Evolutionary conservation across 352 stramenopile species (phyloP), one percentile per base, ranked within the genome.

Genomic region (Phytophthora sansomeana): DNA sequence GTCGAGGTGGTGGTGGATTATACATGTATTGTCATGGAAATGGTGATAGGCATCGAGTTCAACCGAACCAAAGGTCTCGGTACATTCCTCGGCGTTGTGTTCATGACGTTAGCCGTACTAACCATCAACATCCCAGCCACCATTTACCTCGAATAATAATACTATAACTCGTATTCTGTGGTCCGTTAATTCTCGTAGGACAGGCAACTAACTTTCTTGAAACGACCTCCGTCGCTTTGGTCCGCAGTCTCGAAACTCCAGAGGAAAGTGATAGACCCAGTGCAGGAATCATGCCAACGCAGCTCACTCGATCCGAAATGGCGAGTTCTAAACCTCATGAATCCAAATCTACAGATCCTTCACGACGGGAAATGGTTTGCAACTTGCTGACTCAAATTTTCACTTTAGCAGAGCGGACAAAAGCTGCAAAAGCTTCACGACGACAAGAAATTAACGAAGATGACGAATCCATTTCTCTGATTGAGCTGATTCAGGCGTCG

Each of bases 401-500:
- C 43, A 42, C 58, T 1, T 47, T 69, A 1, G 83, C 78, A 0
- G 65, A 83, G 60, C 69, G 65, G 13, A 62, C 58, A 13, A 60
- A 58, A 54, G 63, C 58, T 30, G 41, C 56, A 5, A 70, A 66
- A 30, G 3, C 16, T 35, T 46, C 47, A 36, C 67, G 35, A 17
- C 43, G 35, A 39, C 11, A 55, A 8, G 19, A 11, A 38, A 9
- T 33, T 21, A 29, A 11, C 14, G 41, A 52, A 19, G 26, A 48
- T 9, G 35, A 55, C 14, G 33, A 66, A 3, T 54, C 77, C 7
- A 52, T 91, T 43, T 85, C 80, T 59, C 66, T 91, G 4, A 83
- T 89, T 33, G 83, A 90, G 44, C 66, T 92, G 16, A 83, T 90
- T 28, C 74, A 90, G 44, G 80, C 81, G 29, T 89, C 83, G 2